These are phyloP conservation scores for Paramecium biaurelia DNA, from an alignment of 73 alveolate genomes.

Conservation along the genomic window DNA sequence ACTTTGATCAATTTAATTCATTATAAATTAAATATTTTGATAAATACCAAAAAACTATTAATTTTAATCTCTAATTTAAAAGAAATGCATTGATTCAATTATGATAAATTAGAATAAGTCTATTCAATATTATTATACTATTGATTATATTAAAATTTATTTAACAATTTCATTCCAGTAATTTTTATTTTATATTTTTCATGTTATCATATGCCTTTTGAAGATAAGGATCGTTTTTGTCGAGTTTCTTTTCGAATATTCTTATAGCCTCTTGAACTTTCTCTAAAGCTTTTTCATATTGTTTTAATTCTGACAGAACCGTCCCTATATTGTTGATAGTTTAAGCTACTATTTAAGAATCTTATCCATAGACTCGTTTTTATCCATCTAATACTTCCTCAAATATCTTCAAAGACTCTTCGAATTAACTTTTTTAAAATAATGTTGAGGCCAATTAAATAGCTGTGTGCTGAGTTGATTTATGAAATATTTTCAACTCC, in stretches of 20 bases:
- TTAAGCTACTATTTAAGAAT: slow-evolving; percentile 19
- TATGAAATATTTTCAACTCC: slow-evolving; percentile 22
- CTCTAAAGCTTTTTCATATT: not conserved
- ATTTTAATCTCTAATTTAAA: slow-evolving; percentile 73
- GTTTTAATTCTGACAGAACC: slow-evolving; percentile 34
- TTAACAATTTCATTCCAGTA: slow-evolving; percentile 17
- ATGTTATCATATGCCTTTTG: slow-evolving; percentile 42
- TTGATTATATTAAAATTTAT: slow-evolving; percentile 7
- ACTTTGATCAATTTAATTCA: not conserved
- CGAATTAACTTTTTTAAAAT: slow-evolving; percentile 8
- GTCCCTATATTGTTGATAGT: slow-evolving; percentile 43
- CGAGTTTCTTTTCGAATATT: slow-evolving; percentile 34
- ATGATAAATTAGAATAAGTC: slow-evolving; percentile 79
- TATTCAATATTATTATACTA: slow-evolving; percentile 82
- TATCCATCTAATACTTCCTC: slow-evolving; percentile 37
- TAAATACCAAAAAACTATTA: not conserved
- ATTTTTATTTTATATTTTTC: slow-evolving; percentile 24
- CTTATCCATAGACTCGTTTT: slow-evolving; percentile 38
- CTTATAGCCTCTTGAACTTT: slow-evolving; percentile 28
- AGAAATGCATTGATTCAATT: slow-evolving; percentile 63
- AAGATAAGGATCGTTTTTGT: slow-evolving; percentile 12
- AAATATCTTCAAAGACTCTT: slow-evolving; percentile 35
- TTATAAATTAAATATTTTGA: not conserved
- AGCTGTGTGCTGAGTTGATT: slow-evolving; percentile 38
- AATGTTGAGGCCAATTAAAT: slow-evolving; percentile 30